Conservation (phyloP, 805 yeast species). For the Saccharomycopsis olivae region DNA sequence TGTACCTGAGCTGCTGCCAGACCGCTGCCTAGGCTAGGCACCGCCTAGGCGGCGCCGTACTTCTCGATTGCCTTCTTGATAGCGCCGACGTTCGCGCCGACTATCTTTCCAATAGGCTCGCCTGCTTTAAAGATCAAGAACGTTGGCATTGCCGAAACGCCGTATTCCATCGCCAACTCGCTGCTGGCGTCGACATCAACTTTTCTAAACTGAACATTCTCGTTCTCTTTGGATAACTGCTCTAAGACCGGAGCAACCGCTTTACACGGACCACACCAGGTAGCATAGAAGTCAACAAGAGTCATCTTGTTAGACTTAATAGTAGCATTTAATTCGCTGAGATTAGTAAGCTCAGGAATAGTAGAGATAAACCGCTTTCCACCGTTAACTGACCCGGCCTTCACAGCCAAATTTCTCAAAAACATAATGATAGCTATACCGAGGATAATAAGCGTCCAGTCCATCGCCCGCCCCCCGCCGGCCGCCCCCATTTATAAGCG, state of each 20-base stretch:
- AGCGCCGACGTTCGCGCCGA: conserved; percentile 51
- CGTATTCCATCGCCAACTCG: conserved; percentile 51
- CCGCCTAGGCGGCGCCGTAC: too few relatives aligned
- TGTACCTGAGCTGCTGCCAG: too few relatives aligned
- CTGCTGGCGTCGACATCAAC: conserved; percentile 58
- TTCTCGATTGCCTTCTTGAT: conserved; percentile 24
- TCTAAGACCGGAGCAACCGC: conserved; percentile 54
- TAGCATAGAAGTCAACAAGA: conserved; percentile 57
- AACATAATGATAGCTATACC: too few relatives aligned
- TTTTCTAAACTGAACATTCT: conserved; percentile 49
- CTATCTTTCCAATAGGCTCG: conserved; percentile 40
- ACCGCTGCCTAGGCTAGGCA: too few relatives aligned
- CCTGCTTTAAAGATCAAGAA: conserved; percentile 54
- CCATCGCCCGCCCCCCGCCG: too few relatives aligned
- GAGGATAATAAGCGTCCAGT: too few relatives aligned
- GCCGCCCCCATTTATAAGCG: too few relatives aligned
- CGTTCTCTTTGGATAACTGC: conserved; percentile 28
- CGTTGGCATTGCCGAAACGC: conserved; percentile 70
- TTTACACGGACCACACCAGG: conserved; percentile 75
- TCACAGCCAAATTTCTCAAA: too few relatives aligned
- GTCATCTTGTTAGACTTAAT: conserved; percentile 30
- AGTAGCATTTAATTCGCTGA: conserved; percentile 3
- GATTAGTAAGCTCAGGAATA: conserved; percentile 3
- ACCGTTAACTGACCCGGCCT: too few relatives aligned
- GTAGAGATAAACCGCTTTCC: background rate